Base-by-base conservation (phyloP, 352 stramenopile species). In the Globisporangium alternatum region DNA sequence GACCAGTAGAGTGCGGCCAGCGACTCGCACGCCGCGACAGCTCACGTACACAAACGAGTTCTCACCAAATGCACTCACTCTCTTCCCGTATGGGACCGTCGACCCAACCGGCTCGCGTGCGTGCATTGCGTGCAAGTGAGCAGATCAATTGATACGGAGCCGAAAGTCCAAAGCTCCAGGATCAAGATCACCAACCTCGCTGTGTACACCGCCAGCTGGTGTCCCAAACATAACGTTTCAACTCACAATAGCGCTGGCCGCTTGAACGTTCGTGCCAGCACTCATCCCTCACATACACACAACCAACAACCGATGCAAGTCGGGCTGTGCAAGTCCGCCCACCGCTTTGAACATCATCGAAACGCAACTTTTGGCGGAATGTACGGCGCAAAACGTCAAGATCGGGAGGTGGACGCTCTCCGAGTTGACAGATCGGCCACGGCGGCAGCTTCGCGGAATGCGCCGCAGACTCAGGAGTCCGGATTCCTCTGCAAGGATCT, bases 361-460 rank as follows among this genome's bases (percentile, higher is more conserved):
- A 61, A 61, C 21, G 56, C 28, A 53, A 53, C 39, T 52, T 61
- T 31, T 21, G 39, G 43, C 13, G 9, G 15, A 35, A 28, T 7
- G 21, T 28, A 10, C 44, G 12, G 45, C 45, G 45, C 21, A 52
- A 56, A 7, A 8, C 19, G 31, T 6, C 28, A 37, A 15, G 45
- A 19, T 52, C 7, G 22, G 22, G 39, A 52, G 25, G 9, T 35
- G 56, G 39, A 53, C 22, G 31, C 15, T 48, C 45, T 15, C 8
- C 45, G 51, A n/a, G n/a, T 31, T 22, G 49, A 59, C 60, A 61
- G 22, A 65, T 65, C 28, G 22, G 59, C 59, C 59, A 65, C 33
- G 19, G 10, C 6, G 9, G 35, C 35, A 41, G 35, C 12, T 41
- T 41, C 35, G 35, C 35, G 35, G 35, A 41, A 41, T 41, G 35